A percentile compares a stretch with the other conserved stretches of the same genome.
Conservation (phyloP, 768 basidiomycete genomes). For the Suillus subluteus region DNA sequence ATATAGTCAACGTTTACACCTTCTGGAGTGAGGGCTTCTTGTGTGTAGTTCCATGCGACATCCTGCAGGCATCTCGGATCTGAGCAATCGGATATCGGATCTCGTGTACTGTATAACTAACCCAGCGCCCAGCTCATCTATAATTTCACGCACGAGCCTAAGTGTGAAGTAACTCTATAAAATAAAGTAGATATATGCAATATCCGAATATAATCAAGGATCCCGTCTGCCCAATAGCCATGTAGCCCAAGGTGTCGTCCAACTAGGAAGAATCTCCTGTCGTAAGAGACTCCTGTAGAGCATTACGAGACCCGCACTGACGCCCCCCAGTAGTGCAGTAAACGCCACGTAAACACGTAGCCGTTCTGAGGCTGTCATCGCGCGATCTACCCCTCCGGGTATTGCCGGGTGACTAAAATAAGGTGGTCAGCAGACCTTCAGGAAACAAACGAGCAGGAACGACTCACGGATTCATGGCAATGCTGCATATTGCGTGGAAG, state of each 20-base stretch:
- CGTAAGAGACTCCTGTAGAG: constrained; percentile 68
- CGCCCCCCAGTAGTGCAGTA: constrained; percentile 74
- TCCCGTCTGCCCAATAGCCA: constrained; percentile 67
- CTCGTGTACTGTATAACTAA: constrained; percentile 15
- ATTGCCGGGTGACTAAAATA: constrained; percentile 59
- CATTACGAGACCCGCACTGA: constrained; percentile 72
- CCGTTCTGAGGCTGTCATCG: constrained; percentile 67
- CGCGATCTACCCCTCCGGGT: constrained; percentile 84
- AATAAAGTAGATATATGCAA: constrained; percentile 14
- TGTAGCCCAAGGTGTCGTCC: constrained; percentile 63
- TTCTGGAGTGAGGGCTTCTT: constrained; percentile 12
- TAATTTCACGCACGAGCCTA: not conserved
- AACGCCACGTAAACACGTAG: constrained; percentile 73
- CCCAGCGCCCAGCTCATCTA: constrained; percentile 5
- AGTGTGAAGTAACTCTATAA: constrained; percentile 19
- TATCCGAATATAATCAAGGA: constrained; percentile 21
- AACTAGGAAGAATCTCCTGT: constrained; percentile 51
- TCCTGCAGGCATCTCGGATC: constrained; percentile 43
- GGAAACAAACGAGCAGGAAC: constrained; percentile 12
- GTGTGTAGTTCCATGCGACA: constrained; percentile 28
- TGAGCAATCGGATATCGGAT: constrained; percentile 40
- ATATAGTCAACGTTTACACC: constrained; percentile 3
- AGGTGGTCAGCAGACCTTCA: constrained; percentile 17
- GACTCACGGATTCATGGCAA: constrained; percentile 87
- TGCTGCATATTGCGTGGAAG: constrained; percentile 81